Percentiles rank a stretch among this genome's conserved stretches.
phyloP scores from a whole-genome alignment of 2,329 filamentous ascomycete species.

The Colletotrichum eremochloae region DNA sequence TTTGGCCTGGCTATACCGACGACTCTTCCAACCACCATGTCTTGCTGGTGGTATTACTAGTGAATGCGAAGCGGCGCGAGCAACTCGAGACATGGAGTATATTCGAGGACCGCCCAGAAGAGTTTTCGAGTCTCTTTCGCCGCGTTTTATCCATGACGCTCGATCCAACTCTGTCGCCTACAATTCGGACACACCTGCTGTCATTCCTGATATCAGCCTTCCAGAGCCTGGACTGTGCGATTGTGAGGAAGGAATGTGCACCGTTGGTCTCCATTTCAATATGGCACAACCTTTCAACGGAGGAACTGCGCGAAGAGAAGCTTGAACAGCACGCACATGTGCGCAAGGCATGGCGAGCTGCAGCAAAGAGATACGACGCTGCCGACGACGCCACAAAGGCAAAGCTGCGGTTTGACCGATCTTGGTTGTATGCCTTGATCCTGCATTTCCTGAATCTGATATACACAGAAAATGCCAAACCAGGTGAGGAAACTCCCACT shows the following conservation, averaged over 20 bases:
- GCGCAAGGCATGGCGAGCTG: slow-evolving; percentile 91
- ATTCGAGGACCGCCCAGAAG: slow-evolving; percentile 81
- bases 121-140: slow-evolving; percentile 91
- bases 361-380: slow-evolving; percentile 87
- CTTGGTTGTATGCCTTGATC: slow-evolving; percentile 90
- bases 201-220: slow-evolving; percentile 93
- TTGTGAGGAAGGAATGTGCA: slow-evolving; percentile 96
- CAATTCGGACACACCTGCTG: slow-evolving; percentile 84
- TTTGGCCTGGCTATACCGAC: slow-evolving; percentile 94
- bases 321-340: slow-evolving; percentile 81
- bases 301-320: slow-evolving; percentile 78
- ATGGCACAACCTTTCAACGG: slow-evolving; percentile 92
- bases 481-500: slow-evolving; percentile 53
- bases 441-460: slow-evolving; percentile 85
- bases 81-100: slow-evolving; percentile 90
- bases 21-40: slow-evolving; percentile 94
- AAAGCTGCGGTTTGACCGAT: slow-evolving; percentile 88
- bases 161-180: slow-evolving; percentile 74
- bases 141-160: slow-evolving; percentile 90
- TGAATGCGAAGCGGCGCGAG: slow-evolving; percentile 90
- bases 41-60: slow-evolving; percentile 85
- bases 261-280: slow-evolving; percentile 94
- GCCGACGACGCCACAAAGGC: slow-evolving; percentile 85
- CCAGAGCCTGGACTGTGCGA: slow-evolving; percentile 88
- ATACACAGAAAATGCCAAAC: slow-evolving; percentile 67